phyloP scores from a whole-genome alignment of 202 grass and related monocot genomes.

The Digitaria exilis region DNA sequence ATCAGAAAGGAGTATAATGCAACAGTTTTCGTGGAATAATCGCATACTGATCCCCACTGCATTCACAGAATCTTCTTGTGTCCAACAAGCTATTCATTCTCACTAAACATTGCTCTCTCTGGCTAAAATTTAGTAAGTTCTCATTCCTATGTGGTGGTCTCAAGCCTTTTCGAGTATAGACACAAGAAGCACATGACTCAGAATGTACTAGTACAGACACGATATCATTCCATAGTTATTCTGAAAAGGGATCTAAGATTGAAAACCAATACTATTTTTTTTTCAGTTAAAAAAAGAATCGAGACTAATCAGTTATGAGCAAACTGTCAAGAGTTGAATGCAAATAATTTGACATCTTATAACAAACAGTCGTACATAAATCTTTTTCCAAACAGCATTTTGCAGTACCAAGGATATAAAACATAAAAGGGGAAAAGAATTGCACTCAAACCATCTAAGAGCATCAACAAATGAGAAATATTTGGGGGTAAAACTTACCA shows the following conservation, averaged over 20 bases:
- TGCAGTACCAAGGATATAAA: not conserved
- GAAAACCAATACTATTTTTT: not conserved
- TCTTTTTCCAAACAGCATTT: not conserved
- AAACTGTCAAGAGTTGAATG: not conserved
- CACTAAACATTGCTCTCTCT: not conserved
- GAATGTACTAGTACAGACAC: not conserved
- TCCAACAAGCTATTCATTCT: slow-evolving; percentile 15
- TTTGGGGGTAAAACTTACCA: slow-evolving; percentile 52
- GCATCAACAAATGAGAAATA: slow-evolving; percentile 18
- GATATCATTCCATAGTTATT: not conserved
- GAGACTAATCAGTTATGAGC: not conserved
- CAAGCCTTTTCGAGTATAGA: not conserved
- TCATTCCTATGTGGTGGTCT: not conserved
- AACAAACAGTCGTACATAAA: not conserved
- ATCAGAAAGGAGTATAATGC: slow-evolving; percentile 41
- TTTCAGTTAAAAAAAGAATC: not conserved
- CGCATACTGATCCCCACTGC: slow-evolving; percentile 24
- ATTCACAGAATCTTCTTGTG: not conserved
- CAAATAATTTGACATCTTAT: not conserved
- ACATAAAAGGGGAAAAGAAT: not conserved
- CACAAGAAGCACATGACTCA: not conserved
- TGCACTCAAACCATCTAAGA: slow-evolving; percentile 5
- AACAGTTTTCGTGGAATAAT: slow-evolving; percentile 8
- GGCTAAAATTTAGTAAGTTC: not conserved
- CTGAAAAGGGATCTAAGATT: not conserved